Evolutionary conservation across 2,329 filamentous ascomycete species (phyloP), one percentile per base, ranked within the genome.

Genomic region (Xylaria sp.): DNA sequence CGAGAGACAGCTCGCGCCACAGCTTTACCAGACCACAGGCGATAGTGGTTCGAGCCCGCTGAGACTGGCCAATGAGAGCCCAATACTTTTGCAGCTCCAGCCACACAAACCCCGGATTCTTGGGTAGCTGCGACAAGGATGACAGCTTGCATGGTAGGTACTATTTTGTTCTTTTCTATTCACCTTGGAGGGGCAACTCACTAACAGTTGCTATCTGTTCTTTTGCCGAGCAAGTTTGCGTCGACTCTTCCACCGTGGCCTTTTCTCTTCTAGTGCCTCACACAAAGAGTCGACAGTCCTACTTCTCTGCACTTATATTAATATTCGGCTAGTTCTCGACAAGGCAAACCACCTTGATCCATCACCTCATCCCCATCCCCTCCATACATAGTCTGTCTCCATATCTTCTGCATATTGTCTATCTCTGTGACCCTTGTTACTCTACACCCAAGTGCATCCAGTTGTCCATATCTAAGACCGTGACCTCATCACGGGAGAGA

Each of bases 171-270:
- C 41, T 33, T 28, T 28, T 55, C 20, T 46, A 56, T 23, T 63
- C 59, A 51, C 41, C 46, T 63, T 66, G 64, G 67, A 70, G 64
- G 70, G 70, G 68, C 59, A 64, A 20, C 41, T 39, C 41, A 8
- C 58, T 62, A 46, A 46, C 41, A 68, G 62, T 61, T 65, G 65
- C 66, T 64, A 72, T 43, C 58, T 70, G 68, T 72, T 70, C 70
- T 68, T 68, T 56, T 49, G 39, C 3, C 36, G 49, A 41, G 39
- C 33, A 36, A 57, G 60, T 25, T 62, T 49, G 43, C 10, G 2
- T 59, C 36, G 46, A 59, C 41, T 62, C 74, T 79, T 83, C 81
- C 82, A 83, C 80, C 80, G 77, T 84, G 82, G 82, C 82, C 82
- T 84, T 78, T 83, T 80, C 67, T 67, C 64, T 57, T 73, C 66